Percentiles rank a stretch among this genome's conserved stretches.
Evolutionary conservation across 495 filamentous ascomycete genomes (phyloP).

Genomic region (Immersiella caudata): DNA sequence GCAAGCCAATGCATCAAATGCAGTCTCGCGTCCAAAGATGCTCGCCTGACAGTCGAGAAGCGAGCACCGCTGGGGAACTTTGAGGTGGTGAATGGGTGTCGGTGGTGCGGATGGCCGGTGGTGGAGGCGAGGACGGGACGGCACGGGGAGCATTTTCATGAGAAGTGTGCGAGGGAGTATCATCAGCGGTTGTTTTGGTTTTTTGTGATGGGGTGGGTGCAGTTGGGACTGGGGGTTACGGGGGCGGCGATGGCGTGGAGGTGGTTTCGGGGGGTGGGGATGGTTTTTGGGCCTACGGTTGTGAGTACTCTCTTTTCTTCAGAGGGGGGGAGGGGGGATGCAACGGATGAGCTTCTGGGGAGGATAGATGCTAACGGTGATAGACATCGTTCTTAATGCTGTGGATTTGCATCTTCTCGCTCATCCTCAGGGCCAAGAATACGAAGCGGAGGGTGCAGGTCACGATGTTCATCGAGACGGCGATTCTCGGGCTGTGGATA

Average conservation of each 20-base stretch:
- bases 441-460: slow-evolving; percentile 23
- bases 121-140: slow-evolving; percentile 12
- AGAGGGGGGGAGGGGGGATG: no score
- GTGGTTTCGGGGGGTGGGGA: slow-evolving; percentile 26
- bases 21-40: slow-evolving; percentile 27
- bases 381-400: slow-evolving; percentile 35
- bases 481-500: slow-evolving; percentile 37
- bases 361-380: not conserved
- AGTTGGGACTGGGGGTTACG: slow-evolving; percentile 31
- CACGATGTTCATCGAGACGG: slow-evolving; percentile 32
- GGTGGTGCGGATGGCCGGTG: slow-evolving; percentile 37
- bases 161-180: slow-evolving; percentile 32
- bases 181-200: slow-evolving; percentile 28
- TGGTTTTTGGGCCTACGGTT: slow-evolving; percentile 36
- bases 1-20: slow-evolving; percentile 32
- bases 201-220: slow-evolving; percentile 34
- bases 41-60: slow-evolving; percentile 27
- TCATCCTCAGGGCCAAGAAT: slow-evolving; percentile 26
- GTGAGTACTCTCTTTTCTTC: slow-evolving; percentile 22
- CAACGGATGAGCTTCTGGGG: no score
- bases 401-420: slow-evolving; percentile 31
- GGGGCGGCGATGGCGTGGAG: slow-evolving; percentile 30
- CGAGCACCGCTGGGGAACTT: slow-evolving; percentile 30
- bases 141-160: slow-evolving; percentile 34
- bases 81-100: slow-evolving; percentile 31